These are phyloP conservation scores for Magnolia kwangsiensis DNA, from an alignment of 164 flowering plant species.

Conservation along the genomic window DNA sequence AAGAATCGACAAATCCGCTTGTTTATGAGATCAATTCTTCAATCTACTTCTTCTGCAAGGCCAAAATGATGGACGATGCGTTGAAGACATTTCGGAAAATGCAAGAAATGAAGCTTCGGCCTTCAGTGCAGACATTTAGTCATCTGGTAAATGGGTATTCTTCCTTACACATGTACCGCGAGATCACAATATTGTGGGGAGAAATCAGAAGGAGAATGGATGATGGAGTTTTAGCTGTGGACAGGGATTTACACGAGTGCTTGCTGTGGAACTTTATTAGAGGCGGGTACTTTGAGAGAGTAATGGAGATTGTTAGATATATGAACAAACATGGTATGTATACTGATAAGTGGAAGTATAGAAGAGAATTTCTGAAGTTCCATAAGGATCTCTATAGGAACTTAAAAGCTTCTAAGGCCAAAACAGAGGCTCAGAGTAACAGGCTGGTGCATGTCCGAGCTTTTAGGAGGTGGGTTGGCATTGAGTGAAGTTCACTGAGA, in stretches of 20 bases:
- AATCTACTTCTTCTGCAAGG: conserved; percentile 73
- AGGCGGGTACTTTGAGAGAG: conserved; percentile 92
- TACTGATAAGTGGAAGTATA: conserved; percentile 62
- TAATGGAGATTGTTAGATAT: conserved; percentile 56
- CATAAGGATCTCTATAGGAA: conserved; percentile 73
- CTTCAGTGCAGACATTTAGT: conserved; percentile 55
- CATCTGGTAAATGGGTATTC: conserved; percentile 51
- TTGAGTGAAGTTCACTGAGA: conserved; percentile 19
- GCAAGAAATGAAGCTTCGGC: conserved; percentile 49
- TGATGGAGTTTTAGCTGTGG: conserved; percentile 21
- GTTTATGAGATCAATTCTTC: conserved; percentile 64
- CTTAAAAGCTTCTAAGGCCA: conserved; percentile 46
- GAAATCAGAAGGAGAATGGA: conserved; percentile 67
- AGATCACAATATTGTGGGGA: conserved; percentile 83
- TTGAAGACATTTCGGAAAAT: conserved; percentile 49
- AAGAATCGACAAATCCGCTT: conserved; percentile 9
- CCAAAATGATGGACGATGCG: conserved; percentile 87
- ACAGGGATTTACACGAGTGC: conserved; percentile 59
- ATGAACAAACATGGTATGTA: conserved; percentile 51
- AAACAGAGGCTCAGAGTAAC: conserved; percentile 61
- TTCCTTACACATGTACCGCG: conserved; percentile 61
- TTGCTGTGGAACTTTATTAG: conserved; percentile 60
- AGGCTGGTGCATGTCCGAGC: conserved; percentile 62
- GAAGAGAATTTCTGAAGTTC: conserved; percentile 59
- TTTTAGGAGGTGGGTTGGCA: conserved; percentile 62